Evolutionary conservation across 129 eudicot genomes (phyloP).

Genomic region (Ambrosia trifida): DNA sequence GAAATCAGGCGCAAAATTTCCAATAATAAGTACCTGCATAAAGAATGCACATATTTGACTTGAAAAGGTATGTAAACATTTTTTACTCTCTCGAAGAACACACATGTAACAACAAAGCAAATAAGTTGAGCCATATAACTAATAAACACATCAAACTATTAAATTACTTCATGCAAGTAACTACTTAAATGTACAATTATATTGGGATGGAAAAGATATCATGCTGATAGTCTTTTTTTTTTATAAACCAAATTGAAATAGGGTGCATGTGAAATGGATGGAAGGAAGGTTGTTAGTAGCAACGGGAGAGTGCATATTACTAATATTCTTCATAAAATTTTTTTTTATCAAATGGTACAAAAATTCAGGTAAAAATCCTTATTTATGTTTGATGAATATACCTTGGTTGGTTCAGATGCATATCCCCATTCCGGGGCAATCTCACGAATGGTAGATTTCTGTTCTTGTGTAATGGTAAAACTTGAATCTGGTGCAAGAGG

Average conservation of each 20-base stretch:
- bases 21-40: constrained; percentile 77
- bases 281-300: not conserved
- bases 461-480: constrained; percentile 56
- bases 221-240: too few species aligned
- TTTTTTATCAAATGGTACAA: not conserved
- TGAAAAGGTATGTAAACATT: not conserved
- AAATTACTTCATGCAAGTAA: not conserved
- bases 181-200: not conserved
- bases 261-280: not conserved
- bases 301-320: not conserved
- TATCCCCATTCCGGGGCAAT: constrained; percentile 93
- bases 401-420: constrained; percentile 82
- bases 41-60: constrained; percentile 1
- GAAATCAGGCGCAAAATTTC: constrained; percentile 63
- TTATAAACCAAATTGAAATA: not conserved
- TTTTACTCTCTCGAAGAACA: constrained; percentile 3
- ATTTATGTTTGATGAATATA: constrained; percentile 28
- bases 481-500: constrained; percentile 53
- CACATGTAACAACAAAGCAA: constrained; percentile 1
- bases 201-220: not conserved
- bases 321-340: not conserved
- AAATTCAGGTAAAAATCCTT: constrained; percentile 9
- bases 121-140: not conserved
- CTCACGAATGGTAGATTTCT: constrained; percentile 76
- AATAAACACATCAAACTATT: constrained; percentile 1